Evolutionary conservation across 2,329 filamentous ascomycete species (phyloP).

Genomic region (Hyphodiscus sp.): DNA sequence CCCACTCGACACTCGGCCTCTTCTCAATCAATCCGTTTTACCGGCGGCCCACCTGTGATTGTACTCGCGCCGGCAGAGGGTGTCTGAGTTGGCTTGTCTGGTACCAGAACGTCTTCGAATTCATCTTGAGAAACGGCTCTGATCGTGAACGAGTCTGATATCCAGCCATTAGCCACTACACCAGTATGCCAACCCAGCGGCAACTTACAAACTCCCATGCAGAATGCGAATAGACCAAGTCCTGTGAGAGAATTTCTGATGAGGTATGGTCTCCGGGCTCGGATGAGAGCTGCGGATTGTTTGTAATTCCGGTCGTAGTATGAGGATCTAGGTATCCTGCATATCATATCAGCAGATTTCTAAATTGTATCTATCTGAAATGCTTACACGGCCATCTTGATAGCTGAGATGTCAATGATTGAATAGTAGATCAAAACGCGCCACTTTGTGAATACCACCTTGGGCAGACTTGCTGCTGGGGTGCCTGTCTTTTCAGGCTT

Average conservation of each 20-base stretch:
- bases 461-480: not conserved
- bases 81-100: constrained; percentile 42
- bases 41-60: constrained; percentile 9
- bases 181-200: not conserved
- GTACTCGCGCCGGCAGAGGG: constrained; percentile 20
- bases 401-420: constrained; percentile 3
- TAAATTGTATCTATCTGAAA: not conserved
- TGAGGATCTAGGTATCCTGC: constrained; percentile 59
- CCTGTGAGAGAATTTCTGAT: constrained; percentile 84
- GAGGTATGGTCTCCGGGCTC: constrained; percentile 85
- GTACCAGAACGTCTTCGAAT: constrained; percentile 91
- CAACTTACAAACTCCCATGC: constrained; percentile 85
- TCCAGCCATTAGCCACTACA: not conserved
- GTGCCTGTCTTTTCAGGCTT: not conserved
- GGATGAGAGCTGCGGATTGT: constrained; percentile 82
- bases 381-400: constrained; percentile 27
- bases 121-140: constrained; percentile 89
- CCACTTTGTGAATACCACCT: constrained; percentile 3
- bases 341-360: constrained; percentile 1
- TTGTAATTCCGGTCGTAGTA: constrained; percentile 90
- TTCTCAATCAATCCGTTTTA: constrained; percentile 7
- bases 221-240: constrained; percentile 64
- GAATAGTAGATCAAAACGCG: not conserved
- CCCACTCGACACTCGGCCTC: not conserved
- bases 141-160: constrained; percentile 63